phyloP scores from a whole-genome alignment of 2,329 filamentous ascomycete genomes.

The Fusarium sp. region DNA sequence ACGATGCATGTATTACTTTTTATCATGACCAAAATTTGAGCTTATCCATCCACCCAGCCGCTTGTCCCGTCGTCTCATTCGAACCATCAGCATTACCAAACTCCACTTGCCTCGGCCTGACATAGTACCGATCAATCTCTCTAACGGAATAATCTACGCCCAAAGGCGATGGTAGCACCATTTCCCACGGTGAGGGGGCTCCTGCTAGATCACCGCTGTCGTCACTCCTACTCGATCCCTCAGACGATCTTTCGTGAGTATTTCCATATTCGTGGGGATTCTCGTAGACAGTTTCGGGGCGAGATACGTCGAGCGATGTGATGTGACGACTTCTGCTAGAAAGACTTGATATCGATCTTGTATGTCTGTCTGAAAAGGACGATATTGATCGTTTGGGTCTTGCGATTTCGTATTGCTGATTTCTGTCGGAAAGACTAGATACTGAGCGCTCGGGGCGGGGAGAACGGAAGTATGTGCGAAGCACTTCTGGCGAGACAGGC shows the following conservation, averaged over 20 bases:
- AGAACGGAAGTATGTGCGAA: constrained; percentile 43
- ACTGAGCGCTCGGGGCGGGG: constrained; percentile 24
- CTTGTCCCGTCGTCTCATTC: not conserved
- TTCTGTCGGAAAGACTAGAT: constrained; percentile 1
- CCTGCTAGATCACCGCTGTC: not conserved
- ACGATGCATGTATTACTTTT: too few relatives aligned
- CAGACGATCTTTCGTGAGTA: not conserved
- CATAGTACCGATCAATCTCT: constrained; percentile 53
- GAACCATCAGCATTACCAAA: constrained; percentile 9
- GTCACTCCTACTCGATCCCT: constrained; percentile 5
- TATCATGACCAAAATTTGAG: constrained; percentile 34
- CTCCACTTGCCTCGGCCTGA: constrained; percentile 32
- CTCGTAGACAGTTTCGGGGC: constrained; percentile 1
- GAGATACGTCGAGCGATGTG: not conserved
- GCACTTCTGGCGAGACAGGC: constrained; percentile 5
- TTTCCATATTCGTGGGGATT: not conserved
- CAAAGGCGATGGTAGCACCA: constrained; percentile 27
- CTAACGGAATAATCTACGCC: constrained; percentile 53
- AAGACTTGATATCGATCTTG: not conserved
- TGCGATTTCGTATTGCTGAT: constrained; percentile 12
- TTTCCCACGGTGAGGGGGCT: constrained; percentile 11
- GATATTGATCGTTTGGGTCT: constrained; percentile 5
- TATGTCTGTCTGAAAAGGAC: not conserved
- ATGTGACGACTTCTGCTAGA: not conserved
- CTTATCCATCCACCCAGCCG: not conserved